These are phyloP conservation scores for Posidonia oceanica DNA, from an alignment of 116 monocot species.

Conservation along the genomic window DNA sequence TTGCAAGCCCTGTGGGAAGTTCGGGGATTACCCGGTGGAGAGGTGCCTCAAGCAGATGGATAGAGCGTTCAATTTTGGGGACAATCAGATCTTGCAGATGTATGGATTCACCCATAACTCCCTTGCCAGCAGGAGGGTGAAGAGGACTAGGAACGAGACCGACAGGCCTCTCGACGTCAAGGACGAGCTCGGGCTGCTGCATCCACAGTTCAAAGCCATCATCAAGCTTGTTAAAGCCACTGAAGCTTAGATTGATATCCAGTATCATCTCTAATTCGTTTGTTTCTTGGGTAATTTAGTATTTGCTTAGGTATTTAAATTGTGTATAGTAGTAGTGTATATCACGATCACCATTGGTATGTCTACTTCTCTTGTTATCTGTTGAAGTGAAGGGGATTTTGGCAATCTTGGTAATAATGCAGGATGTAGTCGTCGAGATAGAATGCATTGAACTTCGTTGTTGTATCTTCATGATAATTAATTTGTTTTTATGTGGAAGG, in stretches of 20 bases:
- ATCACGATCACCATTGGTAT: not conserved
- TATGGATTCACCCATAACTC: constrained; percentile 70
- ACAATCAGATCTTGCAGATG: constrained; percentile 81
- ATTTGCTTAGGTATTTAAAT: not conserved
- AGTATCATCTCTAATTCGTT: not conserved
- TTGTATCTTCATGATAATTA: no score
- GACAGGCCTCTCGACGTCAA: constrained; percentile 43
- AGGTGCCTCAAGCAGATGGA: constrained; percentile 87
- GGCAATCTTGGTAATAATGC: not conserved
- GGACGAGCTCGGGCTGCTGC: constrained; percentile 62
- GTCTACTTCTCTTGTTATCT: not conserved
- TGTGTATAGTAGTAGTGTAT: not conserved
- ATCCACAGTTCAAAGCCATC: constrained; percentile 28
- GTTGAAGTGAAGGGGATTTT: not conserved
- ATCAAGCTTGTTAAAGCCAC: constrained; percentile 6
- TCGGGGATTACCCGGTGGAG: constrained; percentile 80
- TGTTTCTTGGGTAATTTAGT: not conserved
- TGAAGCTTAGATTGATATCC: not conserved
- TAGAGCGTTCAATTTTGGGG: constrained; percentile 81
- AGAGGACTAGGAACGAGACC: constrained; percentile 58
- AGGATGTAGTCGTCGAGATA: not conserved
- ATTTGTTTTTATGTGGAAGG: no score
- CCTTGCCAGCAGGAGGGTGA: constrained; percentile 57
- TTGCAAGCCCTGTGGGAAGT: constrained; percentile 75
- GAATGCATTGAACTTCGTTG: no score